These are phyloP conservation scores for Polychytrium aggregatum DNA, from an alignment of 192 early-diverging fungal genomes.

Conservation along the genomic window DNA sequence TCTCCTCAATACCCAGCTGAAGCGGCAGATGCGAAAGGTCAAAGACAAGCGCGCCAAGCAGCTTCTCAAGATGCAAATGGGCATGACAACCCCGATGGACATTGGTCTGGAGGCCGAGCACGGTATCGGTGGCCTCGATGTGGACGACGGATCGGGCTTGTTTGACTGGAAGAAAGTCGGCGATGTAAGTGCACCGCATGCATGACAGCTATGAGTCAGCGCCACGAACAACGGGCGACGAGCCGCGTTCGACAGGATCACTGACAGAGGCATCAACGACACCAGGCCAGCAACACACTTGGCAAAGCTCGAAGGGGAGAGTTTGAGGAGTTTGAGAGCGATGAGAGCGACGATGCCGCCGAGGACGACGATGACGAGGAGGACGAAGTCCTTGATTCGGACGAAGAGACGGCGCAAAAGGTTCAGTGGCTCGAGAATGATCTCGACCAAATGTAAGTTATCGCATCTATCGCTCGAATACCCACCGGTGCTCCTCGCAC, in stretches of 20 bases:
- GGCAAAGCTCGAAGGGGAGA: no score
- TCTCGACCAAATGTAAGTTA: constrained; percentile 50
- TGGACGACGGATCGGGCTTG: constrained; percentile 11
- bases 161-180: constrained; percentile 7
- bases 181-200: no score
- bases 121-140: constrained; percentile 9
- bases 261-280: no score
- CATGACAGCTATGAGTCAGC: no score
- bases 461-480: background rate
- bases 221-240: no score
- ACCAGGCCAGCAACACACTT: no score
- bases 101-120: constrained; percentile 34
- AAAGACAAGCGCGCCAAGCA: constrained; percentile 37
- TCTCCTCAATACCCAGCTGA: constrained; percentile 4
- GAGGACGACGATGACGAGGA: constrained; percentile 23
- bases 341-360: constrained; percentile 12
- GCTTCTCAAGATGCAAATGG: constrained; percentile 33
- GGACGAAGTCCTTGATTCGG: constrained; percentile 28
- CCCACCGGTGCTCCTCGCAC: background rate
- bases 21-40: constrained; percentile 27
- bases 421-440: constrained; percentile 19
- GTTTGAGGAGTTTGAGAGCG: background rate
- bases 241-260: no score
- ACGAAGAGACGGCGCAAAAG: constrained; percentile 40
- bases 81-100: constrained; percentile 42